Base-by-base conservation (phyloP, 805 yeast genomes). In the Schizosaccharomyces octosporus region DNA sequence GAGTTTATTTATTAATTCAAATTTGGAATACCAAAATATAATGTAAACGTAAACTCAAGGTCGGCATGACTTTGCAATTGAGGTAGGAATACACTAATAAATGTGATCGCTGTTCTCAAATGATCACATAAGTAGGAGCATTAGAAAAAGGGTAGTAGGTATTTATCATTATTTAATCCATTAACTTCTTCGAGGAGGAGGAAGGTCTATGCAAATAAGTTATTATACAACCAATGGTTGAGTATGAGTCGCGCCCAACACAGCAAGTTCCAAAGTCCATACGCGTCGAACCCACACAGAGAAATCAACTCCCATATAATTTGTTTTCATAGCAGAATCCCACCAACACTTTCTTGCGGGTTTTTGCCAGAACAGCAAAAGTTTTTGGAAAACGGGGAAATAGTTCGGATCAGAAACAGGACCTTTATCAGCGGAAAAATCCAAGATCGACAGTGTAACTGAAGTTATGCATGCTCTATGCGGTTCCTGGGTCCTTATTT, bases 261-360 rank as follows among this genome's bases (percentile, higher is more conserved):
- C 57, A 24, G 57, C 31, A 51, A 51, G 57, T 17, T 51, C 57
- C 7, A 51, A 29, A 21, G 57, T 51, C 57, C 57, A 51, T 13
- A 51, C 57, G 4, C 57, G 31, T 24, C 57, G 11, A 5, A 51
- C 39, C 57, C 57, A 51, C 6, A 29, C n/a, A 7, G 31, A 6
- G 15, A 21, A 51, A 7, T 21, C 36, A 29, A 51, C 15, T 29
- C 57, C 57, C 1, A 27, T 24, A 17, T 9, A 21, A 17, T 21
- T 17, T 21, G 36, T 51, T 17, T 29, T 21, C 7, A 29, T 6
- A 24, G 31, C n/a, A 29, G 57, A 51, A 55, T 79, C 81, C 97
- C 97, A 89, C 97, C 97, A 89, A 73, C 97, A 89, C 70, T 89
- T 89, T 69, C 97, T 79, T 1, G 97, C 97, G 0, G 97, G 97